Base-by-base conservation (phyloP, 2,329 filamentous ascomycete species). In the Blumeria graminis region DNA sequence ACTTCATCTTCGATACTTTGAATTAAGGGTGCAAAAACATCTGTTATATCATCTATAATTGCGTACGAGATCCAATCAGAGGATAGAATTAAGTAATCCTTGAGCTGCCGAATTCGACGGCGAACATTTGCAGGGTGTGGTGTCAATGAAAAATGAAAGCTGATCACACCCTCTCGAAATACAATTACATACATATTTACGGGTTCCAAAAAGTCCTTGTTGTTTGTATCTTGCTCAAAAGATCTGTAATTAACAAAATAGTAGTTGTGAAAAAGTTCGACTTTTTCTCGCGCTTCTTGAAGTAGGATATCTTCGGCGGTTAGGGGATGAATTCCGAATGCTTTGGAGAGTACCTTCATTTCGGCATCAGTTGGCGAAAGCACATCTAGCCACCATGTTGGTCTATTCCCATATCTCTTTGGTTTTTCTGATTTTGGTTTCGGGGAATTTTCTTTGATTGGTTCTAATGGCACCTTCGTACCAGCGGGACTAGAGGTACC, bases 21-120 rank as follows among this genome's bases (percentile, higher is more conserved):
- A 57, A 98, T 95, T 52, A 96, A 72, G 0, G 92, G 92, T 6
- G 84, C 85, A 65, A 95, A 98, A 1, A 88, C 89, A 68, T 98
- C 92, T 6, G 92, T 98, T 63, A 98, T 94, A 67, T 98, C 92
- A 69, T 98, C 92, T 60, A 96, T 95, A 61, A 95, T 84, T 52
- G 89, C 92, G 65, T 98, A 98, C 7, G 87, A 94, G 62, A 98
- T 95, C 92, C 92, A 98, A 68, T 98, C 92, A 0, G 90, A 86
- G 51, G 85, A 90, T 11, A 96, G 74, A 46, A 94, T 86, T 63
- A 96, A 76, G 68, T 94, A 98, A 68, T 98, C 92, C 61, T 86
- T 86, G 51, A 98, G 71, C 68, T 98, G 92, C 10, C 92, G 84
- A 65, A 98, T 90, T 36, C 92, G 81, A 50, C 92, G 80, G 22